Evolutionary conservation across 2,329 filamentous ascomycete species (phyloP), one percentile per base, ranked within the genome.

Genomic region (Aspergillus jensenii): DNA sequence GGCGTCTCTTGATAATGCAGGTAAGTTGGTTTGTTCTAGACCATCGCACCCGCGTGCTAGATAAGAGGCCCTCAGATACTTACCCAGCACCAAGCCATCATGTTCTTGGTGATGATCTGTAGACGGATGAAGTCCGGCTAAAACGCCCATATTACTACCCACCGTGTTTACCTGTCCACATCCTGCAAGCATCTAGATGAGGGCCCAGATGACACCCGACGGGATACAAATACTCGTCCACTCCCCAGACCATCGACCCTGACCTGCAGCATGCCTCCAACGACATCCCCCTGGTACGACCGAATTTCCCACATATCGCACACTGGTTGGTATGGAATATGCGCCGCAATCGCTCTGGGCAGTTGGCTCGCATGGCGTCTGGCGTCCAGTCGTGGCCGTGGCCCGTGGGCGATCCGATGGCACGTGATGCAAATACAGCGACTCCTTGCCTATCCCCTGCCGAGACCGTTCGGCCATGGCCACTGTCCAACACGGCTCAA

Each of bases 151-250:
- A 25, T 40, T 51, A 51, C 12, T 44, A 46, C 47, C 17, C n/a
- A 46, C 19, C 23, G 11, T 17, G 46, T 39, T 50, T 51, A 37
- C 37, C 15, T 51, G 40, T 19, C 47, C 55, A 47, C 21, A 37
- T 48, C 41, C 48, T 52, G 40, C 21, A 52, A 39, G 41, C 48
- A 57, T 47, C 35, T 47, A 52, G 23, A 40, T 52, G 15, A 57
- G 55, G 41, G 55, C 6, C 11, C 17, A 40, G 48, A 33, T n/a
- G 9, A 46, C 40, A 43, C 40, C 33, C 15, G 33, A 48, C 15
- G 7, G 43, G 33, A 47, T 43, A 57, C 11, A 57, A 57, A 57
- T 37, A 37, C 33, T 37, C 33, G 2, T 37, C 33, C 33, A 46
- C 54, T 35, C 27, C 46, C 54, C 39, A 39, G 46, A 43, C 37